Evolutionary conservation across 768 basidiomycete genomes (phyloP), one percentile per base, ranked within the genome.

Genomic region (Podaxis pistillaris): DNA sequence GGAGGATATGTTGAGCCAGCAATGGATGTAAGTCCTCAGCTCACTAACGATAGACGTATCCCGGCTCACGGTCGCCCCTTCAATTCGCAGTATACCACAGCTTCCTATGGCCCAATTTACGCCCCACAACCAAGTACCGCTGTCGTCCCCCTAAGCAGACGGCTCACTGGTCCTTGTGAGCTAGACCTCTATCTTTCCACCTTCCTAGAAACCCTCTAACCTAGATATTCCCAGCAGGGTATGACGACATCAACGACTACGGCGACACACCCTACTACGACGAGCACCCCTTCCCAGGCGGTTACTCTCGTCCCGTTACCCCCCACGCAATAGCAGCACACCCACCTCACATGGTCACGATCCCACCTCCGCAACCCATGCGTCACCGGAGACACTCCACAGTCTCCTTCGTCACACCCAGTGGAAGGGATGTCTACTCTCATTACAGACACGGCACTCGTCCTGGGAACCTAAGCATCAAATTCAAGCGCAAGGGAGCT

Each of bases 401-500:
- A 15, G 81, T 83, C 53, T 85, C 83, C 1, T 81, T 79, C 66
- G 72, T 77, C 12, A n/a, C 54, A 3, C 55, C 61, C 24, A 53
- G 17, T 41, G 46, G 55, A 26, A 36, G 61, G 24, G 61, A 62
- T 11, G 33, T 22, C 12, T 56, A 62, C n/a, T 62, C 61, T 56
- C 46, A 56, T n/a, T 83, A 80, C 69, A 81, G 79, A 36, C 64
- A 60, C 37, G 66, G 66, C 24, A 63, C 60, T 22, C 77, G 79
- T 26, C 76, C 81, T 13, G 81, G 79, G 66, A 76, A 81, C 28
- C 74, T 80, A 44, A 76, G 84, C 58, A 77, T 91, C 63, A 90
- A 88, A 71, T 91, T 91, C 76, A 89, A 87, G 74, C 84, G 86
- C 71, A 90, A 87, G 76, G 87, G 86, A 11, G 78, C 85, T 12